These are phyloP conservation scores for Sungouiozyma ichnusensis DNA, from an alignment of 805 yeast species.

Conservation along the genomic window DNA sequence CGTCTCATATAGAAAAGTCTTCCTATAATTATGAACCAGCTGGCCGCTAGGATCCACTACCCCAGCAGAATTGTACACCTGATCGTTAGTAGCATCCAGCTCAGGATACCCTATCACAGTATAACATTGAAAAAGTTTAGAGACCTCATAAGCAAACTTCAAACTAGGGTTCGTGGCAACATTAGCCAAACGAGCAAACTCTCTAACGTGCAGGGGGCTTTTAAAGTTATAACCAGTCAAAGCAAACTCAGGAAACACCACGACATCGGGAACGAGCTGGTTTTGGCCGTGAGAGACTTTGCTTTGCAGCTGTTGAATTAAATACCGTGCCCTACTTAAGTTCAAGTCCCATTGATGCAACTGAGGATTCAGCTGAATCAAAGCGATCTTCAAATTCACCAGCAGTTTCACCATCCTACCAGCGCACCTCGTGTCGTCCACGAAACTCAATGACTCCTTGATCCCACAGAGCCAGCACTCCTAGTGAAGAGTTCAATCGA, in stretches of 20 bases:
- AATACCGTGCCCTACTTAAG: slow-evolving; percentile 34
- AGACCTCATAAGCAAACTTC: slow-evolving; percentile 46
- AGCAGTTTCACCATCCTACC: slow-evolving; percentile 1
- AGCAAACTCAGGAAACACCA: slow-evolving; percentile 76
- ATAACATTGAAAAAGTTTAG: slow-evolving; percentile 44
- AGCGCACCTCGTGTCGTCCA: no score
- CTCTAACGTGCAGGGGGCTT: slow-evolving; percentile 37
- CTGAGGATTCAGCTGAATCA: slow-evolving; percentile 57
- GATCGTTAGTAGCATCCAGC: slow-evolving; percentile 7
- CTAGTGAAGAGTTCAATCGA: no score
- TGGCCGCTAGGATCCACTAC: slow-evolving; percentile 51
- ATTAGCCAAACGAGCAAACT: slow-evolving; percentile 39
- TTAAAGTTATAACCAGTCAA: slow-evolving; percentile 74
- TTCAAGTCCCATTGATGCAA: slow-evolving; percentile 52
- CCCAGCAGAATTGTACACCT: slow-evolving; percentile 60
- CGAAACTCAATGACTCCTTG: no score
- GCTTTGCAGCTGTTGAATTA: slow-evolving; percentile 28
- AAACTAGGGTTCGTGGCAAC: slow-evolving; percentile 36
- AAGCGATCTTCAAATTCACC: slow-evolving; percentile 49
- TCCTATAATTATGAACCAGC: slow-evolving; percentile 57
- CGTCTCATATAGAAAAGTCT: slow-evolving; percentile 64
- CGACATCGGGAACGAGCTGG: slow-evolving; percentile 40
- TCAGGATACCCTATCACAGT: slow-evolving; percentile 84
- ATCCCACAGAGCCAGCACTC: no score
- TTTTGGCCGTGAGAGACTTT: slow-evolving; percentile 1